phyloP scores from a whole-genome alignment of 1,284 basidiomycete genomes.

The Paramarasmius palmivorus region DNA sequence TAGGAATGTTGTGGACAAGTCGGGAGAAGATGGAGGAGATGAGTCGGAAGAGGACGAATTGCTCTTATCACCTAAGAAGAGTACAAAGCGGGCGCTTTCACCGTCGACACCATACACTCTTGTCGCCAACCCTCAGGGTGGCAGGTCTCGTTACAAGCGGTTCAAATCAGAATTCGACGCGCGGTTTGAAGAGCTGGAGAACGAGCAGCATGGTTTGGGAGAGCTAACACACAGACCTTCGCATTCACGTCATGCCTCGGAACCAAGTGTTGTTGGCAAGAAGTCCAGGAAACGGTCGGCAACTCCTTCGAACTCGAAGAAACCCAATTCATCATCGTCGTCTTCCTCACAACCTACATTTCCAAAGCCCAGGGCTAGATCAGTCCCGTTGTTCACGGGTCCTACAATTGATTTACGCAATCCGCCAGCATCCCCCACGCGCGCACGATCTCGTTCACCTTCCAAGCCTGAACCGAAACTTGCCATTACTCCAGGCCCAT shows the following conservation, averaged over 20 bases:
- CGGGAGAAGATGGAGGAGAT: conserved; percentile 13
- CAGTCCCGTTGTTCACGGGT: conserved; percentile 40
- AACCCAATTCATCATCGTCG: conserved; percentile 24
- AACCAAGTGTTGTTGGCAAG: conserved; percentile 24
- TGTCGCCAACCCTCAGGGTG: conserved; percentile 17
- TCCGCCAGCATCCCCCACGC: conserved; percentile 37
- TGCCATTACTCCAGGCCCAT: conserved; percentile 23
- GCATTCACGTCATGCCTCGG: conserved; percentile 36
- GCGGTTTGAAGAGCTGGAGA: conserved; percentile 17
- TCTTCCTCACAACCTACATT: conserved; percentile 19
- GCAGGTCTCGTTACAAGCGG: conserved; percentile 37
- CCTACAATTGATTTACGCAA: conserved; percentile 44
- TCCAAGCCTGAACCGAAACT: conserved; percentile 34
- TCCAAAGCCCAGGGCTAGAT: conserved; percentile 38
- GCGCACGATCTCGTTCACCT: conserved; percentile 39
- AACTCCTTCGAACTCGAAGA: conserved; percentile 22
- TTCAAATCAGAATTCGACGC: conserved; percentile 29
- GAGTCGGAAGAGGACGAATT: conserved; percentile 39
- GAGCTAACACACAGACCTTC: conserved; percentile 10
- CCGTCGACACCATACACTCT: conserved; percentile 29
- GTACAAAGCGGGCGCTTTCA: conserved; percentile 41
- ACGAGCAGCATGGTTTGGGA: conserved; percentile 8
- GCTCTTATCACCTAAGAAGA: conserved; percentile 37
- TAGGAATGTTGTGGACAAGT: conserved; percentile 18
- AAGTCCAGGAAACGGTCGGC: conserved; percentile 24